A percentile compares a stretch with the other conserved stretches of the same genome.
Conservation (phyloP, 352 stramenopile genomes). For the Phytopythium ostracodes region DNA sequence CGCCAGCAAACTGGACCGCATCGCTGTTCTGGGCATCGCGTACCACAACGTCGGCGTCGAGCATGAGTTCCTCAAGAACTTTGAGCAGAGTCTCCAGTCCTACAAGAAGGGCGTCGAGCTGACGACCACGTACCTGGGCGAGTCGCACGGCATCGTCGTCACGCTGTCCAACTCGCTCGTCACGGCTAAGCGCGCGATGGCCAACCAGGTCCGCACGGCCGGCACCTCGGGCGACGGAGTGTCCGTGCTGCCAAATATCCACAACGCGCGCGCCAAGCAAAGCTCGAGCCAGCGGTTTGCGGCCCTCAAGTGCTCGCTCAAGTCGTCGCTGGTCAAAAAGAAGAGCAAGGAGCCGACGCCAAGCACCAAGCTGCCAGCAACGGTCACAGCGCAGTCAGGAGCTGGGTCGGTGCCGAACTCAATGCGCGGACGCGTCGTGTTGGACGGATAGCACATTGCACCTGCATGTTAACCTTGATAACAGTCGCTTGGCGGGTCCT, state of each 20-base stretch:
- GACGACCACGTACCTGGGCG: conserved; percentile 77
- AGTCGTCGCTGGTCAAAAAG: conserved; percentile 38
- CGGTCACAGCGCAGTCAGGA: neutral
- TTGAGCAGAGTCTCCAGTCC: conserved; percentile 84
- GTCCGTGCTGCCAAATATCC: conserved; percentile 26
- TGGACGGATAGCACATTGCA: neutral
- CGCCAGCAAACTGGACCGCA: conserved; percentile 72
- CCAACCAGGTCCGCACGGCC: conserved; percentile 35
- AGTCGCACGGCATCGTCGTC: conserved; percentile 88
- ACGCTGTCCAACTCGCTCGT: conserved; percentile 89
- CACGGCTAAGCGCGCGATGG: conserved; percentile 69
- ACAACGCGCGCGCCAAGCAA: conserved; percentile 18
- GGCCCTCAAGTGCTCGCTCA: conserved; percentile 26
- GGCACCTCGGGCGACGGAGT: conserved; percentile 55
- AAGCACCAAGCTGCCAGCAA: conserved; percentile 1
- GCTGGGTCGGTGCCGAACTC: neutral
- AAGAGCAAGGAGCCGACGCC: conserved; percentile 14
- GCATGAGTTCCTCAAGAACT: conserved; percentile 94
- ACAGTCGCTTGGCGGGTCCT: neutral
- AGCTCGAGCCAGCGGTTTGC: conserved; percentile 14
- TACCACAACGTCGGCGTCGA: conserved; percentile 96
- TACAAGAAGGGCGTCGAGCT: conserved; percentile 93
- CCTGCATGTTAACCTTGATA: neutral
- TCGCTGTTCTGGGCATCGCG: conserved; percentile 91
- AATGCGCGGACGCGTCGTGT: neutral